phyloP scores from a whole-genome alignment of 192 early-diverging fungal genomes.

The Rhizoclosmatium globosum region DNA sequence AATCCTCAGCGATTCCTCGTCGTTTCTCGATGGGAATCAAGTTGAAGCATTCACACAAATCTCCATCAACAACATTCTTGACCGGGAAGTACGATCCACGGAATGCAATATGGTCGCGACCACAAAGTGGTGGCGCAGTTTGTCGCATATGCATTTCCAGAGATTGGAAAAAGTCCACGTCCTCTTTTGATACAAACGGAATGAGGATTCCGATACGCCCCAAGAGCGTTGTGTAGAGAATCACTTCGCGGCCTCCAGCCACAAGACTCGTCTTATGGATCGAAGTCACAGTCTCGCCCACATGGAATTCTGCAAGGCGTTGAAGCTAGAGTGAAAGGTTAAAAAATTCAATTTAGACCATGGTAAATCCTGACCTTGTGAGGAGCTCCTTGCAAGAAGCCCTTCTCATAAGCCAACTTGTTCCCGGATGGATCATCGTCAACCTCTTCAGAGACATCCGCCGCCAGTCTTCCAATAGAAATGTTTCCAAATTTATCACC shows the following conservation, averaged over 20 bases:
- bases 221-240: slow-evolving; percentile 88
- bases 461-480: slow-evolving; percentile 76
- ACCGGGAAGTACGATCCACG: slow-evolving; percentile 86
- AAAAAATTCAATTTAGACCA: background rate
- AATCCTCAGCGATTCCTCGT: slow-evolving; percentile 80
- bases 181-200: slow-evolving; percentile 88
- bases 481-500: slow-evolving; percentile 99
- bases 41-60: slow-evolving; percentile 91
- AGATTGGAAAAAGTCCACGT: slow-evolving; percentile 91
- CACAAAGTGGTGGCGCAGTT: slow-evolving; percentile 74
- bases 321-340: slow-evolving; percentile 61
- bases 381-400: slow-evolving; percentile 83
- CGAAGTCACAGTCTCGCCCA: slow-evolving; percentile 88
- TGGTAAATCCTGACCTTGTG: slow-evolving; percentile 69
- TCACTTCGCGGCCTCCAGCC: slow-evolving; percentile 84
- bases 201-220: slow-evolving; percentile 87
- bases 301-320: slow-evolving; percentile 78
- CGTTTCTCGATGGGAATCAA: slow-evolving; percentile 76
- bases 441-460: slow-evolving; percentile 70
- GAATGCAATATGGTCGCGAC: slow-evolving; percentile 89
- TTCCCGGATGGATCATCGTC: slow-evolving; percentile 91
- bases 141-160: slow-evolving; percentile 90
- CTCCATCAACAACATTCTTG: slow-evolving; percentile 78
- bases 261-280: slow-evolving; percentile 80
- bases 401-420: slow-evolving; percentile 81